phyloP scores from a whole-genome alignment of 2,329 filamentous ascomycete species.

The Xylariaceae sp. region DNA sequence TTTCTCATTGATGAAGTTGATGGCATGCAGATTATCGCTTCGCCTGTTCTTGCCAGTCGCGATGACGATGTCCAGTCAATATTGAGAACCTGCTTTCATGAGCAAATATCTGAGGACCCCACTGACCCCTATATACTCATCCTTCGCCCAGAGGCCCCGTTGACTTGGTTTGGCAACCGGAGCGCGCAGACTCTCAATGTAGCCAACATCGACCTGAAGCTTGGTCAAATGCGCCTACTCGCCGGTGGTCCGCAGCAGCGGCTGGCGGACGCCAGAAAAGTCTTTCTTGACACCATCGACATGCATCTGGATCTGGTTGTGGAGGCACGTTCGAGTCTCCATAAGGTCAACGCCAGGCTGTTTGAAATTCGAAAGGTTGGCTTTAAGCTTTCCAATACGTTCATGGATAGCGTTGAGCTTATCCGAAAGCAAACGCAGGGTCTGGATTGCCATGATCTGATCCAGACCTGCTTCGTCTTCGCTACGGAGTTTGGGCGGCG shows the following conservation, averaged over 20 bases:
- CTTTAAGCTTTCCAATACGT: slow-evolving; percentile 94
- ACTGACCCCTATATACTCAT: slow-evolving; percentile 82
- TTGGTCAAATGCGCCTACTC: slow-evolving; percentile 81
- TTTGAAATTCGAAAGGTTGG: slow-evolving; percentile 94
- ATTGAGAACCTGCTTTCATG: slow-evolving; percentile 63
- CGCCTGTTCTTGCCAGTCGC: slow-evolving; percentile 69
- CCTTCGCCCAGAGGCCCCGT: slow-evolving; percentile 71
- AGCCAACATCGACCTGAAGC: slow-evolving; percentile 78
- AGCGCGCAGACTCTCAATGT: slow-evolving; percentile 69
- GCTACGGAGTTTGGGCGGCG: slow-evolving; percentile 98
- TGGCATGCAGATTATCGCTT: slow-evolving; percentile 79
- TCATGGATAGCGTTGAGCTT: slow-evolving; percentile 97
- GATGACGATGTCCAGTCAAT: slow-evolving; percentile 81
- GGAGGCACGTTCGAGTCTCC: slow-evolving; percentile 88
- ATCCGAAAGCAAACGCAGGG: slow-evolving; percentile 81
- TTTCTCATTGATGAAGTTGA: slow-evolving; percentile 81
- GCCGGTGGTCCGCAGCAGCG: slow-evolving; percentile 80
- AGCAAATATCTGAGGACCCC: slow-evolving; percentile 62
- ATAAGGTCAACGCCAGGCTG: slow-evolving; percentile 84
- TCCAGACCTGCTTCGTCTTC: slow-evolving; percentile 97
- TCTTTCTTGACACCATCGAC: slow-evolving; percentile 74
- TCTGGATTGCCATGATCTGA: slow-evolving; percentile 87
- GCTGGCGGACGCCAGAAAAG: slow-evolving; percentile 71
- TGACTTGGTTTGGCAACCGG: slow-evolving; percentile 78
- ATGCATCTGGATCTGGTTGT: slow-evolving; percentile 85